These are phyloP conservation scores for Kazachstania sp. DNA, from an alignment of 1,139 yeast genomes.

Conservation along the genomic window DNA sequence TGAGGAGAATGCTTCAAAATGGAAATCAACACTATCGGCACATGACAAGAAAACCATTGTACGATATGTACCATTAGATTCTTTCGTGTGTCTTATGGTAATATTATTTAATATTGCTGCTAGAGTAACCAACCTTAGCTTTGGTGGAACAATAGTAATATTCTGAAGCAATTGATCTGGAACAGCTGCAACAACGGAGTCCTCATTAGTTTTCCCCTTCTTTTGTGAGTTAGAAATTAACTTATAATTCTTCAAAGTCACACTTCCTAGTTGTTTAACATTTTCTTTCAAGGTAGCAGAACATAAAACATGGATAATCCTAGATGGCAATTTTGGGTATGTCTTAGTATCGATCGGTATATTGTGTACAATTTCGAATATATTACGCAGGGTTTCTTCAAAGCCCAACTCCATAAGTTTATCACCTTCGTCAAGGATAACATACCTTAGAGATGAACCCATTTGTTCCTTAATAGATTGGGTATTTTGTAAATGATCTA, in stretches of 20 bases:
- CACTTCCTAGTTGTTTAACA: constrained; percentile 72
- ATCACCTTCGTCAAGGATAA: constrained; percentile 92
- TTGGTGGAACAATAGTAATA: constrained; percentile 79
- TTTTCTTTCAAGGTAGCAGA: constrained; percentile 87
- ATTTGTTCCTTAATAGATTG: constrained; percentile 60
- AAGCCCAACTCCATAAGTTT: constrained; percentile 89
- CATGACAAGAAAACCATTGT: constrained; percentile 87
- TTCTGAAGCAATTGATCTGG: constrained; percentile 88
- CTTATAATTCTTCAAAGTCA: constrained; percentile 63
- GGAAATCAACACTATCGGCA: constrained; percentile 91
- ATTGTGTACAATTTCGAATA: constrained; percentile 50
- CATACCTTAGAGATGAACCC: constrained; percentile 65
- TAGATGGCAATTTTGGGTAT: constrained; percentile 54
- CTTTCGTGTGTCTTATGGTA: constrained; percentile 24
- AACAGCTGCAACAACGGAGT: constrained; percentile 38
- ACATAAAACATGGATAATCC: constrained; percentile 73
- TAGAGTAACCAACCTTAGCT: constrained; percentile 73
- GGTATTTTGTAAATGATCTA: constrained; percentile 90
- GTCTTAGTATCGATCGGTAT: constrained; percentile 36
- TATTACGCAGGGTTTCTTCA: constrained; percentile 81
- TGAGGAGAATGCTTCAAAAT: constrained; percentile 60
- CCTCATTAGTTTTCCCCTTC: background rate
- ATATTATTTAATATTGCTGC: constrained; percentile 54
- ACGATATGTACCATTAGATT: constrained; percentile 34
- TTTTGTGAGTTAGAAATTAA: constrained; percentile 43